Conservation (phyloP, 1,284 basidiomycete genomes). For the Cerrena zonata region DNA sequence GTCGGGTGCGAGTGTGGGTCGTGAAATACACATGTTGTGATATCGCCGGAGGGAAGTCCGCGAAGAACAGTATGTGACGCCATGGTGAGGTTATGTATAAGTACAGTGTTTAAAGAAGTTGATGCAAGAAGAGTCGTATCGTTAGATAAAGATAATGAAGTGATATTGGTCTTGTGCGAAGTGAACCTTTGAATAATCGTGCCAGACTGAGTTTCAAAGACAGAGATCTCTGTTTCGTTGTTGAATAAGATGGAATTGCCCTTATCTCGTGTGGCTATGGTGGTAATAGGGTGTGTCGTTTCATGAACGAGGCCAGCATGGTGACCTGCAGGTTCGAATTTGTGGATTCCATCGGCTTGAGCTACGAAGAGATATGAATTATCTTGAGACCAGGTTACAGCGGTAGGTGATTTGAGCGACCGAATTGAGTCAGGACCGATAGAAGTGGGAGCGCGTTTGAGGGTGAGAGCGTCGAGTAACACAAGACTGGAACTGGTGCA, state of each 20-base stretch:
- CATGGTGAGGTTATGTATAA: constrained; percentile 53
- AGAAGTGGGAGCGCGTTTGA: constrained; percentile 39
- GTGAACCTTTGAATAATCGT: constrained; percentile 52
- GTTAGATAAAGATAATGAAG: constrained; percentile 50
- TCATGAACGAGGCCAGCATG: constrained; percentile 37
- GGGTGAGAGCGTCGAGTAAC: constrained; percentile 38
- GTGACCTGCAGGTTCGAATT: constrained; percentile 46
- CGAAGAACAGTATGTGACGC: constrained; percentile 48
- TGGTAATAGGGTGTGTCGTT: constrained; percentile 26
- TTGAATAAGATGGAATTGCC: constrained; percentile 42
- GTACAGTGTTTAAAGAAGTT: constrained; percentile 44
- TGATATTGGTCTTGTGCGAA: constrained; percentile 52
- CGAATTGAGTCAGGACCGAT: constrained; percentile 32
- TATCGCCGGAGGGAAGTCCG: constrained; percentile 38
- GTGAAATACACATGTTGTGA: constrained; percentile 53
- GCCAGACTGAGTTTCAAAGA: constrained; percentile 54
- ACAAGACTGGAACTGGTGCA: constrained; percentile 19
- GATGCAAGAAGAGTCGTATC: constrained; percentile 54
- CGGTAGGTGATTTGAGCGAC: constrained; percentile 36
- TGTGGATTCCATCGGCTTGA: constrained; percentile 39
- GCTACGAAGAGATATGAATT: constrained; percentile 49
- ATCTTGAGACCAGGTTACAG: constrained; percentile 51
- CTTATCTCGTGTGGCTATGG: constrained; percentile 43
- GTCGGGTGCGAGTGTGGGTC: constrained; percentile 49
- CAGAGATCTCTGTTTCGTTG: constrained; percentile 47